Evolutionary conservation across 129 eudicot species (phyloP).

Genomic region (Erigeron canadensis): DNA sequence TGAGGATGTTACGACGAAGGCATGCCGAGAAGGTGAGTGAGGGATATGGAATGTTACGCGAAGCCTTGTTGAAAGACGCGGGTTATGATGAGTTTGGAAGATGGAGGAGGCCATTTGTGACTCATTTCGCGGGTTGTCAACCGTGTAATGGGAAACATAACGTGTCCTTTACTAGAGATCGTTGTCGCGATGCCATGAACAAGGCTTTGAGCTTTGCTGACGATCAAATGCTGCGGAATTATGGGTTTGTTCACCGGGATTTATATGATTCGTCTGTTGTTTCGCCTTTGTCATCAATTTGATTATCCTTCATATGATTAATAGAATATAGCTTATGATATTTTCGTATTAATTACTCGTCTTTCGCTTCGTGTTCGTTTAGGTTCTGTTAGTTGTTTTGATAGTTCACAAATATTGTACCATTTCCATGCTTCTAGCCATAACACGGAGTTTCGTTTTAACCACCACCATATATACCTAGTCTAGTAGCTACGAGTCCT

Average conservation of each 20-base stretch:
- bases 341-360: too few species aligned
- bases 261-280: neutral
- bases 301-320: neutral
- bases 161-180: neutral
- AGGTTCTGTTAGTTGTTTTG: too few species aligned
- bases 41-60: neutral
- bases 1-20: neutral
- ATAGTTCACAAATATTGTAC: too few species aligned
- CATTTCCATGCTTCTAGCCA: too few species aligned
- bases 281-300: neutral
- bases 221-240: neutral
- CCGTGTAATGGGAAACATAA: neutral
- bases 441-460: too few species aligned
- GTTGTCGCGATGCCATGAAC: neutral
- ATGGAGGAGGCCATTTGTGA: neutral
- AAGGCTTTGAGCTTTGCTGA: neutral
- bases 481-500: too few species aligned
- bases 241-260: neutral
- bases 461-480: too few species aligned
- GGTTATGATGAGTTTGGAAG: neutral
- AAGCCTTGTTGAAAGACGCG: neutral
- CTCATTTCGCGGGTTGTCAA: neutral
- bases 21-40: neutral
- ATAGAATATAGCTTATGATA: neutral
- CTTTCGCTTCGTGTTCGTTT: too few species aligned